These are phyloP conservation scores for Phialophora expanda DNA, from an alignment of 2,329 filamentous ascomycete species.

Conservation along the genomic window DNA sequence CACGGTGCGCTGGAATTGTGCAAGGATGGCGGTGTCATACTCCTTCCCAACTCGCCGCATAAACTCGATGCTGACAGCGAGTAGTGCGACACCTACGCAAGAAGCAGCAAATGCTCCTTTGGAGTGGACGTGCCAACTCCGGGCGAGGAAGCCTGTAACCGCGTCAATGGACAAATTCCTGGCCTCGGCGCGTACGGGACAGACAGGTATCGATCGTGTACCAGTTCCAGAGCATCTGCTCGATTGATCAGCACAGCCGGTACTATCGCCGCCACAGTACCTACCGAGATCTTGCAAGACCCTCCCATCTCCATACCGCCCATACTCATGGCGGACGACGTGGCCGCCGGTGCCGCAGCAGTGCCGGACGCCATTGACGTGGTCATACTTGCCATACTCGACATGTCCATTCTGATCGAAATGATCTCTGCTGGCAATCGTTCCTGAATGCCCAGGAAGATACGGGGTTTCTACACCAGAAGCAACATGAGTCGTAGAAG, in stretches of 20 bases:
- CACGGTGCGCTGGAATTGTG: constrained; percentile 35
- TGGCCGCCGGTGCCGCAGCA: constrained; percentile 9
- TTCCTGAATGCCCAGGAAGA: not conserved
- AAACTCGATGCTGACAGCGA: constrained; percentile 73
- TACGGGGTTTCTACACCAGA: not conserved
- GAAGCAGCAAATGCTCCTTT: constrained; percentile 72
- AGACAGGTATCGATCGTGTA: constrained; percentile 62
- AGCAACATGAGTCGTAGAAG: not conserved
- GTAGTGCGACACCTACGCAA: constrained; percentile 77
- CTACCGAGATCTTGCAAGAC: constrained; percentile 18
- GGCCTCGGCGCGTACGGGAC: constrained; percentile 51
- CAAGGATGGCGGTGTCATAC: constrained; percentile 66
- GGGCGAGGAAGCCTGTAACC: constrained; percentile 66
- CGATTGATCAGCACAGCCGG: not conserved
- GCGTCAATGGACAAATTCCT: constrained; percentile 62
- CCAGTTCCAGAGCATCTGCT: constrained; percentile 75
- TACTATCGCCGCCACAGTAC: constrained; percentile 1
- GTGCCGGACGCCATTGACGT: constrained; percentile 16
- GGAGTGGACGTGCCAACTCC: constrained; percentile 70
- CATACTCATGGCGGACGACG: constrained; percentile 11
- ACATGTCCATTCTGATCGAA: constrained; percentile 4
- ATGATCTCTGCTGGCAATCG: not conserved
- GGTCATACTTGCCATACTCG: constrained; percentile 11
- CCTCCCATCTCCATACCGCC: constrained; percentile 11
- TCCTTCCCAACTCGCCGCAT: constrained; percentile 73